Base-by-base conservation (phyloP, 2,329 filamentous ascomycete species). In the Aureobasidium sp. region DNA sequence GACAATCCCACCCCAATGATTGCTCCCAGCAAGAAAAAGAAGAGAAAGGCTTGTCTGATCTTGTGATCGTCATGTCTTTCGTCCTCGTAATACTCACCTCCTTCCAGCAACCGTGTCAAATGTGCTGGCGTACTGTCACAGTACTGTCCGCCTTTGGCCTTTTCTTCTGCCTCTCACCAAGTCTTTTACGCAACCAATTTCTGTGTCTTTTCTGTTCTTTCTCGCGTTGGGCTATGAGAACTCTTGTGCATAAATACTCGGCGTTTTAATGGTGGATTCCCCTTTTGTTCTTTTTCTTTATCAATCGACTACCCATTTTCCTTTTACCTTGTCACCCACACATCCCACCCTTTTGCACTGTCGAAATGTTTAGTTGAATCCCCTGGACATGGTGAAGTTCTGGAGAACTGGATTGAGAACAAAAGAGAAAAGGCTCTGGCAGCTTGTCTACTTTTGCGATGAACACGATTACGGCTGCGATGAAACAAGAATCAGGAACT, bases 41-140 rank as follows among this genome's bases (percentile, higher is more conserved):
- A 90, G 86, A 91, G 89, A 84, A 87, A 87, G 79, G 89, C 83
- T 76, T 95, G 90, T 81, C 85, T 83, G 74, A 84, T 93, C 75
- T 81, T 95, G 72, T 95, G 34, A 56, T 42, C 39, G 44, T 13
- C 32, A 48, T 47, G 44, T 48, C 37, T 26, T 55, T 55, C 32
- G 51, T 32, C 51, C 42, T 39, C 41, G 37, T 42, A 37, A 55
- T 55, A 55, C 51, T 36, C 51, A 41, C 23, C 37, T 55, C 37
- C 29, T 51, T 51, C 29, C 47, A 51, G 6, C 47, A 51, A 20
- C 47, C 15, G 34, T n/a, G 10, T 51, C n/a, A 5, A 23, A 15
- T 37, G 23, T 29, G 51, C 36, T 29, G 51, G 12, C 26, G 17
- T 46, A 26, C 17, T 23, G 23, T 29, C n/a, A 29, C 27, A 36